phyloP scores from a whole-genome alignment of 1,284 basidiomycete genomes.

The Sporisorium iseilematis-ciliati region DNA sequence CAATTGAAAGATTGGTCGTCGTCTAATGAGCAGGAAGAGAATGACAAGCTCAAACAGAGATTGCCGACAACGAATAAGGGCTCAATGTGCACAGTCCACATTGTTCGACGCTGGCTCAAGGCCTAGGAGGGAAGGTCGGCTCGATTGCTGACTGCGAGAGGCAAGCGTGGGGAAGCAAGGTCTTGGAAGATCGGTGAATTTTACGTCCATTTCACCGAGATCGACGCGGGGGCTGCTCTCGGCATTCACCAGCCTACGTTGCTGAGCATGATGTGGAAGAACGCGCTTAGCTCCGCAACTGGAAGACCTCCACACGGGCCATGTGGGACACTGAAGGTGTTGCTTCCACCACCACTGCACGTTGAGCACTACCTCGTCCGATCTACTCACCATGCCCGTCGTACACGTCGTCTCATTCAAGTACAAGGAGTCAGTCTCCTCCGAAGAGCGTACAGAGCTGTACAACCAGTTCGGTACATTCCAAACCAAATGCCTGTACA shows the following conservation, averaged over 20 bases:
- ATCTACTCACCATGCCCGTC: slow-evolving; percentile 31
- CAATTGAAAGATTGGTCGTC: not conserved
- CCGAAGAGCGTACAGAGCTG: slow-evolving; percentile 23
- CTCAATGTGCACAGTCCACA: not conserved
- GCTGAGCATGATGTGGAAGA: no score
- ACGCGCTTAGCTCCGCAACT: no score
- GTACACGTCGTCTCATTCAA: slow-evolving; percentile 56
- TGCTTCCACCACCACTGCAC: not conserved
- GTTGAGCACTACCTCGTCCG: not conserved
- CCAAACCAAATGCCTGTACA: slow-evolving; percentile 17
- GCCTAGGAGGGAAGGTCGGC: no score
- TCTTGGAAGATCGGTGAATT: not conserved
- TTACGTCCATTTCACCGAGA: not conserved
- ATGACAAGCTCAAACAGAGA: not conserved
- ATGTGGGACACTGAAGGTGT: not conserved
- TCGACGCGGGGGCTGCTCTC: no score
- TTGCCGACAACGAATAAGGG: no score
- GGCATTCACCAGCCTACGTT: no score
- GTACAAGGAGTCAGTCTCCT: slow-evolving; percentile 33
- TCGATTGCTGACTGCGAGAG: no score
- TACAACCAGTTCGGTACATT: slow-evolving; percentile 40
- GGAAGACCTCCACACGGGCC: not conserved
- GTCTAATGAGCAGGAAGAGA: not conserved
- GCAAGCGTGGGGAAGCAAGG: no score
- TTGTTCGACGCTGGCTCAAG: not conserved